Evolutionary conservation across 352 stramenopile genomes (phyloP).

Genomic region (Blastocystis sp.): DNA sequence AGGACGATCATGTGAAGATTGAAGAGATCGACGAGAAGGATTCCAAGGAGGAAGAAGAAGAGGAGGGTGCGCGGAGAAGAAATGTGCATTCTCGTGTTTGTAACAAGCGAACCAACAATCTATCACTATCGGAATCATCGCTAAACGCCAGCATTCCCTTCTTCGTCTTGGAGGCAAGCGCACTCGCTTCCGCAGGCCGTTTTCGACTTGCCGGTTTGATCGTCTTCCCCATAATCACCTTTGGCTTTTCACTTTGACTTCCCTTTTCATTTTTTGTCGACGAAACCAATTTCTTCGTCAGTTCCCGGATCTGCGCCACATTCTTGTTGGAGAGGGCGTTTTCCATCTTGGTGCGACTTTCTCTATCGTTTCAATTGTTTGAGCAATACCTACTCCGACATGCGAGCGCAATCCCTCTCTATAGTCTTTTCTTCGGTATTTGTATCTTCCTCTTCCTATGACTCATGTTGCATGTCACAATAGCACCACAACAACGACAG

Average conservation of each 20-base stretch:
- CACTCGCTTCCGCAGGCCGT: no score
- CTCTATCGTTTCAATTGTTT: neutral
- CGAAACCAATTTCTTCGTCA: neutral
- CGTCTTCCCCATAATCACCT: no score
- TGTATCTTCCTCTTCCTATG: neutral
- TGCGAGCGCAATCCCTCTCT: neutral
- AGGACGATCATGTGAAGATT: neutral
- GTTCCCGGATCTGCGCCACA: neutral
- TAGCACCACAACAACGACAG: neutral
- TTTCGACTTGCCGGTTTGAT: no score
- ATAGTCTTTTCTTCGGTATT: neutral
- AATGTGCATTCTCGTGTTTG: neutral
- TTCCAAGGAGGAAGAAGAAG: neutral
- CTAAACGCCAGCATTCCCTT: slow-evolving; percentile 7
- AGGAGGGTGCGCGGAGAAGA: neutral
- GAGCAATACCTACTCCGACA: neutral
- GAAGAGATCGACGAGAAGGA: slow-evolving; percentile 18
- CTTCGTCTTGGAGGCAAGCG: no score
- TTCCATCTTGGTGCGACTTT: neutral
- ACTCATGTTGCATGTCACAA: neutral
- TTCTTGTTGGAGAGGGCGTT: neutral
- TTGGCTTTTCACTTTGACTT: no score
- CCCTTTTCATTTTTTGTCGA: neutral
- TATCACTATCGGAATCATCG: neutral
- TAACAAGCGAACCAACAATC: neutral